Evolutionary conservation across 768 basidiomycete species (phyloP), one percentile per base, ranked within the genome.

Genomic region (Russula griseocarnosa): DNA sequence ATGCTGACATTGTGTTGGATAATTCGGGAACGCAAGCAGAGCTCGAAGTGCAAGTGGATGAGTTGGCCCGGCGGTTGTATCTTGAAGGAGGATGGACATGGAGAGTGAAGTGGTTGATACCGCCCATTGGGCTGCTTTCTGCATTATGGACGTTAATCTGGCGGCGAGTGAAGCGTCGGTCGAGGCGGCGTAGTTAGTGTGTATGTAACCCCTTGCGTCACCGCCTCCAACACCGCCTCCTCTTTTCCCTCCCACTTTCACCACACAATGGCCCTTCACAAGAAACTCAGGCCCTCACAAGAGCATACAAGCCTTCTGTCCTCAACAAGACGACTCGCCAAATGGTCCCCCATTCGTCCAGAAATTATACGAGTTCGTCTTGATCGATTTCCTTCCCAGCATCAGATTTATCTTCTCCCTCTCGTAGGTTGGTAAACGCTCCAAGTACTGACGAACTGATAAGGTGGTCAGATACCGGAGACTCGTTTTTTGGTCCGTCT

Each of bases 381-480:
- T 60, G 10, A 10, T 63, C 66, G 57, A 42, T 50, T 26, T 52
- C 67, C 66, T 65, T 51, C 58, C 65, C 66, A 69, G 60, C 28
- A 18, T 50, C 53, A 16, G 6, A 36, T 58, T 53, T 51, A 59
- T 28, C 53, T 22, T 52, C 57, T 30, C 63, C 47, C 38, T 62
- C 58, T 52, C 57, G 52, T 70, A 97, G 94, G 74, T 95, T 98
- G 86, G 92, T 98, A 28, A 92, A 90, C 68, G 93, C 98, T 74
- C 80, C 85, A 3, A 79, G 82, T 44, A 92, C 93, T 59, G 83
- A 86, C 67, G 83, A 89, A 69, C 82, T 97, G 56, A 98, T 98
- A 71, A 79, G 89, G 68, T 98, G 96, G 96, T 88, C 90, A 4
- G 88, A 92, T 26, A 81, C 83, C 10, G 96, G 95, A 32, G 92